Base-by-base conservation (phyloP, 306 rosid genomes). In the Mucuna pruriens region DNA sequence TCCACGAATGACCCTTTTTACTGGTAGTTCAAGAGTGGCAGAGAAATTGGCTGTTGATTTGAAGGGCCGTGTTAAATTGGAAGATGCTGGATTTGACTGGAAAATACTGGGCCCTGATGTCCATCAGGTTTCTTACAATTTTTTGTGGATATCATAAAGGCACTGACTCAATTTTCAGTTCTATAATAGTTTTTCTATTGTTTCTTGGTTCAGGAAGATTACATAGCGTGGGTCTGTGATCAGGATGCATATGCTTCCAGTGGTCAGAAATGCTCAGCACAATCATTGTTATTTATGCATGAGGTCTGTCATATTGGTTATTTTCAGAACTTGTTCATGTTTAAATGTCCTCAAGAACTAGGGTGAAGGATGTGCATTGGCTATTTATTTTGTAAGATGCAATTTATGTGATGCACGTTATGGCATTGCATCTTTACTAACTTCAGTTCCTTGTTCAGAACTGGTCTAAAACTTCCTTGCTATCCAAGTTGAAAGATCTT, bases 51-150 rank as follows among this genome's bases (percentile, higher is more conserved):
- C 95, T 58, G 87, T 34, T 17, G 98, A 95, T 80, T 80, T 92
- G 64, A 91, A 91, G 82, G 98, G 97, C 39, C 94, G 97, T 7
- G 51, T 95, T 81, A 95, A 90, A 84, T 77, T 95, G 86, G 98
- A 95, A 88, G 98, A 95, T 88, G 98, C 97, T 39, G 98, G 98
- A 66, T 95, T 92, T 86, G 98, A 95, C 89, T 95, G 98, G 98
- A 95, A 95, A 84, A 82, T 95, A 74, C 85, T 92, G 60, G 98
- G 98, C 69, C 98, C 98, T 66, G 98, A 95, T 76, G 97, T 95
- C 75, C 91, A 90, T 49, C 91, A 95, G 98, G 98, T 95, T 83
- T 75, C 55, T 79, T 85, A 48, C 16, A 26, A n/a, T 34, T 33
- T 29, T 36, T 25, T 76, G 60, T 71, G 44, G 20, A 39, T 62